Evolutionary conservation across 2,329 filamentous ascomycete species (phyloP).

Genomic region (Fusarium sp.): DNA sequence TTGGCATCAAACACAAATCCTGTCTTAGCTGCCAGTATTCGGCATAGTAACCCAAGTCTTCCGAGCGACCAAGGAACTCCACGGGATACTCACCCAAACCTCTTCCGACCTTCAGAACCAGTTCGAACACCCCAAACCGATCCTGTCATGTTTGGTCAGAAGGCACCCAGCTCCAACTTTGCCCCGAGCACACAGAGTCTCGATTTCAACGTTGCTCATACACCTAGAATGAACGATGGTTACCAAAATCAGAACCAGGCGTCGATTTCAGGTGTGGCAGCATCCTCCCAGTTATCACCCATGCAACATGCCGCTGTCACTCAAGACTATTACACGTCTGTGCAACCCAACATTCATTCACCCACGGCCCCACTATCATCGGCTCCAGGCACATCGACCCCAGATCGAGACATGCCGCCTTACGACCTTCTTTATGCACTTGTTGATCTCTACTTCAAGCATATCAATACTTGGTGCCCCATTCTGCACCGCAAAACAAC

Average conservation of each 20-base stretch:
- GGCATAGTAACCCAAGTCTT: conserved; percentile 61
- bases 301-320: conserved; percentile 55
- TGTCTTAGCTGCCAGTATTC: conserved; percentile 53
- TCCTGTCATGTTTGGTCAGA: conserved; percentile 69
- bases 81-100: conserved; percentile 53
- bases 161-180: conserved; percentile 59
- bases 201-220: conserved; percentile 61
- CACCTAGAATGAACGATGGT: conserved; percentile 59
- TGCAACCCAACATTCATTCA: conserved; percentile 62
- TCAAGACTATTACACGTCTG: conserved; percentile 61
- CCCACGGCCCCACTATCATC: conserved; percentile 65
- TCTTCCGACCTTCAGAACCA: conserved; percentile 62
- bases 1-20: conserved; percentile 52
- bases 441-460: conserved; percentile 81
- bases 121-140: conserved; percentile 65
- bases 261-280: conserved; percentile 53
- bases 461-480: conserved; percentile 86
- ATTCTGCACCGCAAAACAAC: conserved; percentile 89
- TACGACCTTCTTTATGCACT: conserved; percentile 79
- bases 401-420: conserved; percentile 75
- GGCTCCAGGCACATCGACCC: conserved; percentile 40
- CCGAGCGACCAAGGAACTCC: conserved; percentile 67
- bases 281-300: conserved; percentile 47
- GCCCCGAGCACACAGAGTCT: conserved; percentile 57
- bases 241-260: conserved; percentile 59